Base-by-base conservation (phyloP, 805 yeast genomes). In the Teunomyces stri region DNA sequence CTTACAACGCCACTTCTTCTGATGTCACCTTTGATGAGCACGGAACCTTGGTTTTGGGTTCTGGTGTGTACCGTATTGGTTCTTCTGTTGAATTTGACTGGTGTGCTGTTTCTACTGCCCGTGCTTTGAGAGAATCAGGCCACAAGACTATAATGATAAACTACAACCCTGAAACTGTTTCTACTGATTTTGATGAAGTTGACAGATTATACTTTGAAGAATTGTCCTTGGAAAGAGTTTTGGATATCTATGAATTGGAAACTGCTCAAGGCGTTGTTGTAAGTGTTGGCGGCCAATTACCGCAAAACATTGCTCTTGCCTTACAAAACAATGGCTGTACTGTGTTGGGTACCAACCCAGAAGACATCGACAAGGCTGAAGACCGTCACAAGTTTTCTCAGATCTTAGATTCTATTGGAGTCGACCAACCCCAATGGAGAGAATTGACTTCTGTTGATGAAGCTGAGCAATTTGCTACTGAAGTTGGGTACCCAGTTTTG, bases 61-160 rank as follows among this genome's bases (percentile, higher is more conserved):
- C 97, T n/a, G 98, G 99, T 76, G 99, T 94, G 44, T 92, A 92
- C 81, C 83, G 99, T 71, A 92, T 92, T 68, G 99, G 99, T 50
- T 91, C 97, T 1, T 90, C 97, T 28, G 99, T 92, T 46, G 99
- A 94, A 74, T 92, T 92, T 62, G 99, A 92, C 70, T 92, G 99
- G 99, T 92, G 99, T 79, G 99, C 98, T 47, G 99, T 92, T 53
- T 82, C 94, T 54, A 87, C 99, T 49, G 97, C 96, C 47, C 84
- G 97, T 66, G 90, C 97, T 38, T 82, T 92, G 60, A 84, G 99
- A 69, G 86, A 82, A 45, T 76, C 82, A 47, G 96, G 96, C 54
- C 85, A 84, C 68, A 88, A 85, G 71, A 92, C 99, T 28, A 84
- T 92, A 56, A 92, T 92, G 99, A 81, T 92, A 64, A 92, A 92